Base-by-base conservation (phyloP, 2,329 filamentous ascomycete genomes). In the Fusarium caatingaense region DNA sequence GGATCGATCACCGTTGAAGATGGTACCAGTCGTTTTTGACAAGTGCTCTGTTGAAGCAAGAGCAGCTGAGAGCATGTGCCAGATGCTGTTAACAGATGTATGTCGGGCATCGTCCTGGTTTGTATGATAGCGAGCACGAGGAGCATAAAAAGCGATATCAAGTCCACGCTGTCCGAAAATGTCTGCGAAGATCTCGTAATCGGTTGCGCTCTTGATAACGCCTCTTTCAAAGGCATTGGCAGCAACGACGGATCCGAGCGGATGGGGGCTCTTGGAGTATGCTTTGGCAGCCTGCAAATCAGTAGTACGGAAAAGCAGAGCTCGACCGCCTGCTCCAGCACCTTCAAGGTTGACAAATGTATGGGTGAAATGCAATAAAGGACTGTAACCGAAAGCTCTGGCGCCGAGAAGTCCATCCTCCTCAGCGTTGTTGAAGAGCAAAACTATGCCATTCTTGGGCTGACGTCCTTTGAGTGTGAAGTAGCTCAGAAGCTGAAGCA, bases 331-430 rank as follows among this genome's bases (percentile, higher is more conserved):
- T 15, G 95, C 95, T 51, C 95, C 96, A 42, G 95, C 95, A 15
- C 96, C 96, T 80, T 99, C 96, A 18, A 99, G 88, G 73, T 99
- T 99, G 71, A 98, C 83, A 77, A 99, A 98, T 0, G 93, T 93
- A 76, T 94, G 92, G 12, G 93, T 88, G 60, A 97, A 92, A 55
- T 88, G 89, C 13, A 93, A 89, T 68, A 97, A 85, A 0, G 94
- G 92, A 77, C 94, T 93, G 71, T 93, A 89, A 28, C 92, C 90
- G 76, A 97, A 98, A 8, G 92, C 94, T 64, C 89, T 88, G 9
- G 95, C 94, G 2, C 96, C 96, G 70, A 97, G 93, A 13, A 98
- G 83, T 37, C 90, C 96, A 75, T 98, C 95, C 78, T 99, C 96
- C 77, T 99, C 96, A 37, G 92, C 95, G 76, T 98, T 98, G 84